These are phyloP conservation scores for Saksenaea oblongispora DNA, from an alignment of 371 early-diverging fungal genomes.

Conservation along the genomic window DNA sequence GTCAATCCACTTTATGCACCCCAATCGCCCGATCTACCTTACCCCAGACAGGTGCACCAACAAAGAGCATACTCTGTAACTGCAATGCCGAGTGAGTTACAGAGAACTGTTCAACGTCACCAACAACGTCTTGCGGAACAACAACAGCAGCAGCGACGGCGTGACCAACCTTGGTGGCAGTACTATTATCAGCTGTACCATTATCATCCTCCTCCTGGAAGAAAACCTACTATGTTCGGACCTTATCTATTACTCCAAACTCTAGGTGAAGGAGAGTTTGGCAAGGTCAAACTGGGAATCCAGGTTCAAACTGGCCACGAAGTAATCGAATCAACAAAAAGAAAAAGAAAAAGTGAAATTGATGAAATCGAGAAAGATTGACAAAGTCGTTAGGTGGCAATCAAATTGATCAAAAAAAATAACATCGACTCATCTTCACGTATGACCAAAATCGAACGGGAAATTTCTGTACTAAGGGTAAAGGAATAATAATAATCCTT, in stretches of 20 bases:
- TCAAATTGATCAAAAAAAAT: slow-evolving; percentile 81
- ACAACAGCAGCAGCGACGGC: slow-evolving; percentile 28
- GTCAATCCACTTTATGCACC: slow-evolving; percentile 21
- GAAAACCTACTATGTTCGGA: slow-evolving; percentile 78
- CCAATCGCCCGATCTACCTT: slow-evolving; percentile 16
- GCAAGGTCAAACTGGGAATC: slow-evolving; percentile 96
- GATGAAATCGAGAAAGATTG: not conserved
- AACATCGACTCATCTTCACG: slow-evolving; percentile 78
- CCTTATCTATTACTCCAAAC: slow-evolving; percentile 94
- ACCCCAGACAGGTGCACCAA: slow-evolving; percentile 18
- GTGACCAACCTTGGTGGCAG: slow-evolving; percentile 50
- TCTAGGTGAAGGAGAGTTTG: slow-evolving; percentile 98
- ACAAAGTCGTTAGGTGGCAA: slow-evolving; percentile 63
- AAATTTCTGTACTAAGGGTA: slow-evolving; percentile 83
- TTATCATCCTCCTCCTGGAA: slow-evolving; percentile 47
- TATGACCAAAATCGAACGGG: slow-evolving; percentile 80
- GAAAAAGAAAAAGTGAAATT: slow-evolving; percentile 9
- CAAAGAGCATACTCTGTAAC: slow-evolving; percentile 50
- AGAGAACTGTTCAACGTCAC: slow-evolving; percentile 26
- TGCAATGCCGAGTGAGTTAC: slow-evolving; percentile 42
- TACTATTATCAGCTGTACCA: slow-evolving; percentile 45
- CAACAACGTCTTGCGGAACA: slow-evolving; percentile 35
- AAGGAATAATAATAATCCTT: slow-evolving; percentile 3
- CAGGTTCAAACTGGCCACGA: slow-evolving; percentile 92
- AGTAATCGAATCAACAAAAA: slow-evolving; percentile 51